phyloP scores from a whole-genome alignment of 352 stramenopile species.

The Thalassiosira delicatula region DNA sequence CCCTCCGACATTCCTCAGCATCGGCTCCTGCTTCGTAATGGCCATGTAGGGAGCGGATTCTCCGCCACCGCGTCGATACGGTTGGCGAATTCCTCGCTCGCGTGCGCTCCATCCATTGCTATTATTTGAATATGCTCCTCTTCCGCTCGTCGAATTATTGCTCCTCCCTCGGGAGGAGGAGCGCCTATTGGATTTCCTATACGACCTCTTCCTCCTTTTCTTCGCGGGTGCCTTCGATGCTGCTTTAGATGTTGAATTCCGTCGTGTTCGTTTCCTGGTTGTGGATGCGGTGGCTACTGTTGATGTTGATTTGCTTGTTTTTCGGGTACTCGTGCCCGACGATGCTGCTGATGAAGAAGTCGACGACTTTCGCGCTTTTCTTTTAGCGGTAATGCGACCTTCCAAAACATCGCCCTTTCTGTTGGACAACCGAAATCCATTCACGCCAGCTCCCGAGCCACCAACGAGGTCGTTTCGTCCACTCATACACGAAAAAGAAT shows the following conservation, averaged over 20 bases:
- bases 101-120: slow-evolving; percentile 47
- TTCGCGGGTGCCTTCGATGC: no score
- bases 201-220: slow-evolving; percentile 9
- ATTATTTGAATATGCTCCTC: no score
- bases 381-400: not conserved
- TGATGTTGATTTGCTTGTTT: not conserved
- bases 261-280: slow-evolving; percentile 18
- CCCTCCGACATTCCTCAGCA: slow-evolving; percentile 53
- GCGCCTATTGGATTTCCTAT: not conserved
- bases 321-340: slow-evolving; percentile 5
- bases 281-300: not conserved
- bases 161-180: not conserved
- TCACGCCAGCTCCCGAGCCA: slow-evolving; percentile 39
- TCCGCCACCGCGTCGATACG: not conserved
- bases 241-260: not conserved
- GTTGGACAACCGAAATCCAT: slow-evolving; percentile 19
- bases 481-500: slow-evolving; percentile 55
- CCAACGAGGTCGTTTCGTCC: slow-evolving; percentile 49
- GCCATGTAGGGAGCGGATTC: slow-evolving; percentile 47
- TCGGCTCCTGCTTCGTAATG: slow-evolving; percentile 56
- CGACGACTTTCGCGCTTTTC: slow-evolving; percentile 16
- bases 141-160: no score
- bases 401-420: not conserved
- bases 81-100: slow-evolving; percentile 48
- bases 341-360: not conserved